Conservation (phyloP, 352 stramenopile genomes). For the Globisporangium middletonii region DNA sequence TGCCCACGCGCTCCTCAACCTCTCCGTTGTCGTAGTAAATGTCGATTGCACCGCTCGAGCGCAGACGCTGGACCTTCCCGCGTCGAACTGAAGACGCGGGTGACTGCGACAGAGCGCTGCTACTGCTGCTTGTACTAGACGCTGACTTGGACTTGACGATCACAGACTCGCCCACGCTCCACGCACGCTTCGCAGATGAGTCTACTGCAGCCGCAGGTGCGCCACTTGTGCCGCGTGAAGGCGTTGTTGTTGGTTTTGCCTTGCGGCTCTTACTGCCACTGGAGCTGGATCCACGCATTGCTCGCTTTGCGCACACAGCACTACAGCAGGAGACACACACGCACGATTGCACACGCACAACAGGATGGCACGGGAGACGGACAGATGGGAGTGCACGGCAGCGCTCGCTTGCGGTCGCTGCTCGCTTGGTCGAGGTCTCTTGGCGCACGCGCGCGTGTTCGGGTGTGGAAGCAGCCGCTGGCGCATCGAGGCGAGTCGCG, state of each 20-base stretch:
- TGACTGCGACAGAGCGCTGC: neutral
- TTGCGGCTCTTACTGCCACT: constrained; percentile 5
- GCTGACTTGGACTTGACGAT: constrained; percentile 17
- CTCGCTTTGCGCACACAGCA: neutral
- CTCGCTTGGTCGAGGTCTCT: too few species aligned
- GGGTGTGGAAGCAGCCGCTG: too few species aligned
- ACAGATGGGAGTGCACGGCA: too few species aligned
- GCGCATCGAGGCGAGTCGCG: too few species aligned
- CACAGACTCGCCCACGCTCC: constrained; percentile 23
- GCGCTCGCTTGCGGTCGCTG: too few species aligned
- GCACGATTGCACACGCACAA: too few species aligned
- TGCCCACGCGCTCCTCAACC: constrained; percentile 36
- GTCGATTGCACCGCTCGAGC: constrained; percentile 38
- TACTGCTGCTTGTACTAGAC: neutral
- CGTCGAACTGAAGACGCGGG: constrained; percentile 12
- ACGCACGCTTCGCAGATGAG: constrained; percentile 3
- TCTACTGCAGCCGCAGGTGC: neutral
- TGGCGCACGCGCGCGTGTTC: too few species aligned
- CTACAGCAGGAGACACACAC: too few species aligned
- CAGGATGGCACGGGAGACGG: too few species aligned
- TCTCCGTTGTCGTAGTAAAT: constrained; percentile 48
- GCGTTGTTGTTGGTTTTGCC: constrained; percentile 6
- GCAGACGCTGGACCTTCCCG: constrained; percentile 38
- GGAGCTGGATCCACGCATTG: constrained; percentile 5
- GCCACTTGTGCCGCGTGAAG: neutral